Evolutionary conservation across 208 protist genomes (phyloP).

Genomic region (Wallacemonas sp.): DNA sequence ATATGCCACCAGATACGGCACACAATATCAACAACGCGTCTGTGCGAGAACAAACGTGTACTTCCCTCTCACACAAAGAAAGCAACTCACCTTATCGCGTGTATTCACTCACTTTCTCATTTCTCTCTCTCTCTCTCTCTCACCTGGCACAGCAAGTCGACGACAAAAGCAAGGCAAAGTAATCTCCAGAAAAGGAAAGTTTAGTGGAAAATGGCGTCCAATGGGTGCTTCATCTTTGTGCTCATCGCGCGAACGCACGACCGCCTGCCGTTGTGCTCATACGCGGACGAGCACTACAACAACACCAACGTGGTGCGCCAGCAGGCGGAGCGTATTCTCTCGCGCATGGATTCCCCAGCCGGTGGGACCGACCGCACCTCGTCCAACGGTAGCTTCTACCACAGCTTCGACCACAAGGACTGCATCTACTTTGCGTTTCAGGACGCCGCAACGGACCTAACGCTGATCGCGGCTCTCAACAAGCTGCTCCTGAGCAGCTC

Average conservation of each 20-base stretch:
- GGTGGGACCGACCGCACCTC: constrained; percentile 32
- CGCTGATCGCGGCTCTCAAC: constrained; percentile 88
- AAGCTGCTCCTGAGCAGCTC: constrained; percentile 84
- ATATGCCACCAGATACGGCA: too few species aligned
- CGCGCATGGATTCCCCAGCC: constrained; percentile 80
- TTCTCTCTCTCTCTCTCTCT: too few species aligned
- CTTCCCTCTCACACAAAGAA: too few species aligned
- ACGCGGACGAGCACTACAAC: constrained; percentile 85
- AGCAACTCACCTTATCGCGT: too few species aligned
- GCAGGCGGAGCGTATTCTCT: constrained; percentile 85
- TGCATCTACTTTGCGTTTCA: constrained; percentile 91
- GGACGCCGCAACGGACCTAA: constrained; percentile 82
- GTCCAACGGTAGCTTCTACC: constrained; percentile 81
- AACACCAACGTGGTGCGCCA: constrained; percentile 68
- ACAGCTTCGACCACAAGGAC: constrained; percentile 90
- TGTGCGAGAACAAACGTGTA: background rate
- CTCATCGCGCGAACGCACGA: constrained; percentile 86
- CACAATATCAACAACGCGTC: too few species aligned
- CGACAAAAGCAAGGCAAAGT: too few species aligned
- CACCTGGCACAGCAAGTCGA: too few species aligned
- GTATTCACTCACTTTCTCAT: too few species aligned
- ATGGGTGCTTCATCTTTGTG: constrained; percentile 88
- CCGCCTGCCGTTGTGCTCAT: constrained; percentile 78
- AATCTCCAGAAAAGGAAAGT: too few species aligned
- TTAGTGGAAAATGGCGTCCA: constrained; percentile 78